phyloP scores from a whole-genome alignment of 1,139 yeast genomes.

The Saccharomyces hybrid region DNA sequence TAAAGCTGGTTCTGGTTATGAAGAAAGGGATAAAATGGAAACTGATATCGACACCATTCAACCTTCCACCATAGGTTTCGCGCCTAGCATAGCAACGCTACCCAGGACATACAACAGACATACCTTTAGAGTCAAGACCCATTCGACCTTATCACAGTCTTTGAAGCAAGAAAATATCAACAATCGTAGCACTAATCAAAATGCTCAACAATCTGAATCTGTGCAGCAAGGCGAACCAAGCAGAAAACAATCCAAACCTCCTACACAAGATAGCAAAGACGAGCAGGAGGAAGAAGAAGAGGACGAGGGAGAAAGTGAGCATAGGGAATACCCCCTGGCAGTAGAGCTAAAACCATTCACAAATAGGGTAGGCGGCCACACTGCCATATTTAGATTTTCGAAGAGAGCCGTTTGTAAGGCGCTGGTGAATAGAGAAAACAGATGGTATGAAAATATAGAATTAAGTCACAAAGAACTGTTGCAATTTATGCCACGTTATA shows the following conservation, averaged over 20 bases:
- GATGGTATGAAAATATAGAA: conserved; percentile 88
- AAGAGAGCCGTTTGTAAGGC: conserved; percentile 95
- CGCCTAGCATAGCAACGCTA: neutral
- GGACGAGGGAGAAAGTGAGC: conserved; percentile 21
- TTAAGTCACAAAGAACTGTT: conserved; percentile 65
- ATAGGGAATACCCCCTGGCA: conserved; percentile 51
- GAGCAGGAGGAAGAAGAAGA: conserved; percentile 15
- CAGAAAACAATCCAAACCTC: conserved; percentile 21
- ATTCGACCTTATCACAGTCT: neutral
- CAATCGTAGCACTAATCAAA: neutral
- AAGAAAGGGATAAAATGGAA: conserved; percentile 1
- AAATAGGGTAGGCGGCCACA: conserved; percentile 96
- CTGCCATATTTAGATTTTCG: conserved; percentile 89
- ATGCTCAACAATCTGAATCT: neutral
- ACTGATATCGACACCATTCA: conserved; percentile 5
- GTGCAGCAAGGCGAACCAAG: conserved; percentile 7
- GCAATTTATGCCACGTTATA: conserved; percentile 83
- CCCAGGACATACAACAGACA: neutral
- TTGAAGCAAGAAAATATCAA: neutral
- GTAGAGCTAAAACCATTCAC: conserved; percentile 84
- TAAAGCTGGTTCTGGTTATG: conserved; percentile 9
- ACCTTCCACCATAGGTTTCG: neutral
- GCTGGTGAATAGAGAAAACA: conserved; percentile 78
- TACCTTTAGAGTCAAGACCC: neutral
- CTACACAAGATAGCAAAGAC: conserved; percentile 36